These are phyloP conservation scores for Clonostachys chloroleuca DNA, from an alignment of 2,329 filamentous ascomycete species.

Conservation along the genomic window DNA sequence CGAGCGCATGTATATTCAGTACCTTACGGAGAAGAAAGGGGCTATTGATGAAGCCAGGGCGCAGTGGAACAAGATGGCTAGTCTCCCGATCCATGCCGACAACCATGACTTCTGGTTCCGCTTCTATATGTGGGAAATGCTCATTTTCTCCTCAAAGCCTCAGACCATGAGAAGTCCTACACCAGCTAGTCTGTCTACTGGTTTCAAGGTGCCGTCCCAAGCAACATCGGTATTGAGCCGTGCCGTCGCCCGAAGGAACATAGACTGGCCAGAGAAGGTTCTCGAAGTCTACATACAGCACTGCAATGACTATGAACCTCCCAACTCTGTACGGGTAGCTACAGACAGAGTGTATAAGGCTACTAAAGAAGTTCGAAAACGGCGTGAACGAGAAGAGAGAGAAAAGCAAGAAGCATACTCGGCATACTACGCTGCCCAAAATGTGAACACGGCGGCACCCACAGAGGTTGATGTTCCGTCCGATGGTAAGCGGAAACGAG, in stretches of 20 bases:
- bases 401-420: conserved; percentile 51
- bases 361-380: conserved; percentile 56
- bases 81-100: conserved; percentile 61
- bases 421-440: conserved; percentile 24
- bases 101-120: conserved; percentile 92
- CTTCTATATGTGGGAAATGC: conserved; percentile 91
- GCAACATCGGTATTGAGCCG: conserved; percentile 75
- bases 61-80: conserved; percentile 68
- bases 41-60: conserved; percentile 72
- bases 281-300: conserved; percentile 72
- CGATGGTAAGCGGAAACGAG: conserved; percentile 70
- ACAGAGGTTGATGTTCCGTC: conserved; percentile 21
- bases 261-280: conserved; percentile 76
- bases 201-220: conserved; percentile 60
- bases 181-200: conserved; percentile 36
- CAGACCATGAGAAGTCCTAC: conserved; percentile 47
- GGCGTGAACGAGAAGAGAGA: conserved; percentile 61
- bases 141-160: conserved; percentile 44
- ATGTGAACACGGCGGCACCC: conserved; percentile 15
- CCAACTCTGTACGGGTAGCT: conserved; percentile 68
- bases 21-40: conserved; percentile 78
- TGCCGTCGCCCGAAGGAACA: conserved; percentile 55
- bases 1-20: conserved; percentile 89
- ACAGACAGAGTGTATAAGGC: conserved; percentile 70
- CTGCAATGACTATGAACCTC: conserved; percentile 86